Base-by-base conservation (phyloP, 2,329 filamentous ascomycete species). In the Clarireedia sp. region DNA sequence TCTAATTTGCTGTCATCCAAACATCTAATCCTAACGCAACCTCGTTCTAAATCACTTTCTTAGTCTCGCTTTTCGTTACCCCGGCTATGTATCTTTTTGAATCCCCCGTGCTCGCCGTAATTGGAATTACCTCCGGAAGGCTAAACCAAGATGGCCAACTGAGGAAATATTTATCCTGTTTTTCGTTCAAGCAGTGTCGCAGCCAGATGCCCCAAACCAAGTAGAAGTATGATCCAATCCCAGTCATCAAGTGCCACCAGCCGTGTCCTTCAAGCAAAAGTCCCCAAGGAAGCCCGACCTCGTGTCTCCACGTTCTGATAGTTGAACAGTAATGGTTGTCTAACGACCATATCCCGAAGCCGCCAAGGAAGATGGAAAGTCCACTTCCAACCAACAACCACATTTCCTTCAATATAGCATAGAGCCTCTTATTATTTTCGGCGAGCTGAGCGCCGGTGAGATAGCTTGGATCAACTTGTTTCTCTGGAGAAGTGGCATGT, bases 231-330 rank as follows among this genome's bases (percentile, higher is more conserved):
- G 84, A 84, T 19, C 85, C 85, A 24, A 78, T 73, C 7, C 85
- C 85, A 1, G 85, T 89, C 78, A 87, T 82, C n/a, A 89, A 63
- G 71, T 88, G 85, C 84, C 84, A 87, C 83, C 84, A 87, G 9
- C 84, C 84, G 69, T 88, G 85, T 0, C 83, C 83, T 65, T 88
- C 85, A 1, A 87, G 74, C n/a, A 89, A 59, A 38, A 88, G 76
- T 1, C 85, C 86, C 85, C 85, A 89, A 0, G 85, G 85, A 64
- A 89, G 72, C 14, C 85, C 85, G 54, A 88, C 69, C 53, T 77
- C 69, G 58, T 78, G 75, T 59, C 85, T 75, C 84, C 82, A 87
- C 47, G 43, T 40, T 49, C 62, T 57, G 9, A 66, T 49, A 0
- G 54, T 64, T 7, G 61, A 62, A 68, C 85, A 89, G 64, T 80